Conservation (phyloP, 805 yeast species). For the Kazachstania martiniae region DNA sequence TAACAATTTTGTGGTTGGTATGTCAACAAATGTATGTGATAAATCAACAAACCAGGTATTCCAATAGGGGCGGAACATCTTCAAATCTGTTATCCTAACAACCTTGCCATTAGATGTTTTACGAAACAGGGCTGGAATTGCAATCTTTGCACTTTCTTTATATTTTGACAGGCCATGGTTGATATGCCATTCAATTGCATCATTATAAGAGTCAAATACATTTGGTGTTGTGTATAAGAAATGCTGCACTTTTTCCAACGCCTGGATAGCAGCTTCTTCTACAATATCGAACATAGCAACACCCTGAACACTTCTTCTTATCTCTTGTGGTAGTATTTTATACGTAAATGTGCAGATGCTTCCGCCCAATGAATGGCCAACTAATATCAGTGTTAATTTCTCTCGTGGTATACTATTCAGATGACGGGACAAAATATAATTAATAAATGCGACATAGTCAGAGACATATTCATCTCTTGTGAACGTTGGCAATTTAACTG, state of each 20-base stretch:
- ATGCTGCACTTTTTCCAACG: conserved; percentile 55
- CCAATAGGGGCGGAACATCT: conserved; percentile 62
- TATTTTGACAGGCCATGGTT: conserved; percentile 42
- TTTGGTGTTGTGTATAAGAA: conserved; percentile 59
- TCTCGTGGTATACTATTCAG: conserved; percentile 5
- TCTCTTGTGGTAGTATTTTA: conserved; percentile 10
- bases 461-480: conserved; percentile 40
- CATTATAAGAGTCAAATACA: conserved; percentile 38
- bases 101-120: conserved; percentile 17
- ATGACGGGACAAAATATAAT: conserved; percentile 25
- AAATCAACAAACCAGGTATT: conserved; percentile 67
- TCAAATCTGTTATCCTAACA: conserved; percentile 58
- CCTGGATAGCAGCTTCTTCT: conserved; percentile 78
- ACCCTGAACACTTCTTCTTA: conserved; percentile 40
- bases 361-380: conserved; percentile 94
- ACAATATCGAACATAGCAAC: conserved; percentile 80
- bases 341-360: conserved; percentile 57
- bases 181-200: conserved; percentile 81
- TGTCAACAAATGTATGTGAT: conserved; percentile 40
- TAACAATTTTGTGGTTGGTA: conserved; percentile 55
- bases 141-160: conserved; percentile 50
- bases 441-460: conserved; percentile 47
- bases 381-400: conserved; percentile 36
- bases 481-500: conserved; percentile 26
- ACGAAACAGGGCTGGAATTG: conserved; percentile 63